Conservation (phyloP, 2,329 filamentous ascomycete species). For the Fusarium cicatricum region DNA sequence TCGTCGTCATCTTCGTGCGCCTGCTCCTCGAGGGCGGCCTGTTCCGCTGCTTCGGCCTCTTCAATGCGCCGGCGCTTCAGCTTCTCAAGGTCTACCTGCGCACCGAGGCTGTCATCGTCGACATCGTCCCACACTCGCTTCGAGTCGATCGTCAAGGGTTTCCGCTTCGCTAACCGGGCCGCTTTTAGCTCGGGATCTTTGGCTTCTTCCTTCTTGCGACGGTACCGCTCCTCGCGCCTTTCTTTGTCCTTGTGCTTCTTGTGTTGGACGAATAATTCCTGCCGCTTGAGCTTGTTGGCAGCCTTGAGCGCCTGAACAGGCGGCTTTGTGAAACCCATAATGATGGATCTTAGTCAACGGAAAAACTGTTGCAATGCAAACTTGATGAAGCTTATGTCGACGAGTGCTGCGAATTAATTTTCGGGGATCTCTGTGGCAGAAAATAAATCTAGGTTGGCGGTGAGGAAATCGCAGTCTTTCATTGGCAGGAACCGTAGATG, state of each 20-base stretch:
- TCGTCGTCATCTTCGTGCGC: constrained; percentile 53
- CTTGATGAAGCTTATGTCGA: not conserved
- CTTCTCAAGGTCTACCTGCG: constrained; percentile 65
- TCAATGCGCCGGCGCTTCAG: constrained; percentile 65
- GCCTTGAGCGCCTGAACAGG: constrained; percentile 55
- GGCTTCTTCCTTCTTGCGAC: constrained; percentile 83
- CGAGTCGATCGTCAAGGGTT: constrained; percentile 81
- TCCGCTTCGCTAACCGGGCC: constrained; percentile 78
- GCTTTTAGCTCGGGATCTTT: constrained; percentile 80
- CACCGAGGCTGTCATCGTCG: constrained; percentile 66
- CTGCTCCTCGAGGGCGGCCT: constrained; percentile 56
- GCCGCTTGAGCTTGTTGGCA: constrained; percentile 81
- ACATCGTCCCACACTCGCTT: constrained; percentile 91
- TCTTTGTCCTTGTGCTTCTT: constrained; percentile 80
- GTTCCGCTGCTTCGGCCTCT: constrained; percentile 60
- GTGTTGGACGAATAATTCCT: constrained; percentile 79
- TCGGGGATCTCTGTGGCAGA: constrained; percentile 33
- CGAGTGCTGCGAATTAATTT: constrained; percentile 21
- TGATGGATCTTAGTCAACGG: constrained; percentile 6
- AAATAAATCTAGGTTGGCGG: constrained; percentile 50
- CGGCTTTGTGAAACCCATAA: constrained; percentile 49
- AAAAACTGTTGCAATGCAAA: not conserved
- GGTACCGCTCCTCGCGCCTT: constrained; percentile 79
- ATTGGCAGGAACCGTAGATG: constrained; percentile 29
- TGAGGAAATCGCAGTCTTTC: constrained; percentile 36